These are phyloP conservation scores for Piper longum DNA, from an alignment of 164 flowering plant genomes.

Conservation along the genomic window DNA sequence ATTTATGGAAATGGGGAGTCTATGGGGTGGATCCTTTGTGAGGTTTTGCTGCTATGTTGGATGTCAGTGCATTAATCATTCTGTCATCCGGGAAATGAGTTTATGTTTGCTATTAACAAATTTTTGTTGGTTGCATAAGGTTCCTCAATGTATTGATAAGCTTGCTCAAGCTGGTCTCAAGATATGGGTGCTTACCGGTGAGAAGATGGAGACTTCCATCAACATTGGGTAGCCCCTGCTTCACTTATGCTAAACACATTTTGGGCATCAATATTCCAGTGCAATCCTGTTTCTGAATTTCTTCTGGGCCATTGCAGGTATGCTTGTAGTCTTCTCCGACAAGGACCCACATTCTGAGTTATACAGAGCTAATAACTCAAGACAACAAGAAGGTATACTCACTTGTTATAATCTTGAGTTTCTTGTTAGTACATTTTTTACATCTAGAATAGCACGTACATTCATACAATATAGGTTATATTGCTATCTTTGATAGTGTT, in stretches of 20 bases:
- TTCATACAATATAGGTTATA: no score
- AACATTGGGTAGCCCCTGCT: conserved; percentile 36
- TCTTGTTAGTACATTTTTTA: no score
- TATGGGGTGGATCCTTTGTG: no score
- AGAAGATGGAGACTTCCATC: conserved; percentile 55
- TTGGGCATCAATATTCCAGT: neutral
- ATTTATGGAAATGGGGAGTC: no score
- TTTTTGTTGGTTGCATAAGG: conserved; percentile 17
- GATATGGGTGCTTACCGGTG: conserved; percentile 59
- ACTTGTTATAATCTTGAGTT: no score
- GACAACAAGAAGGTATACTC: no score
- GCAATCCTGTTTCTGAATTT: neutral
- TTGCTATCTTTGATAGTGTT: neutral
- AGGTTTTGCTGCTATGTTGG: no score
- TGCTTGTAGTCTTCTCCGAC: conserved; percentile 51
- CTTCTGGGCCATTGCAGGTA: conserved; percentile 20
- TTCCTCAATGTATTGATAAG: conserved; percentile 56
- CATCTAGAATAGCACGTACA: no score
- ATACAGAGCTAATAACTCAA: neutral
- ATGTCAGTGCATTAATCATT: conserved; percentile 3
- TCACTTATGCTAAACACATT: neutral
- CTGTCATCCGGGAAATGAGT: neutral
- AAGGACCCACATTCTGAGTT: no score
- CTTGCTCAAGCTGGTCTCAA: conserved; percentile 63
- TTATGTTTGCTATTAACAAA: neutral